Base-by-base conservation (phyloP, 2,329 filamentous ascomycete genomes). In the Stagonosporopsis rhizophila region DNA sequence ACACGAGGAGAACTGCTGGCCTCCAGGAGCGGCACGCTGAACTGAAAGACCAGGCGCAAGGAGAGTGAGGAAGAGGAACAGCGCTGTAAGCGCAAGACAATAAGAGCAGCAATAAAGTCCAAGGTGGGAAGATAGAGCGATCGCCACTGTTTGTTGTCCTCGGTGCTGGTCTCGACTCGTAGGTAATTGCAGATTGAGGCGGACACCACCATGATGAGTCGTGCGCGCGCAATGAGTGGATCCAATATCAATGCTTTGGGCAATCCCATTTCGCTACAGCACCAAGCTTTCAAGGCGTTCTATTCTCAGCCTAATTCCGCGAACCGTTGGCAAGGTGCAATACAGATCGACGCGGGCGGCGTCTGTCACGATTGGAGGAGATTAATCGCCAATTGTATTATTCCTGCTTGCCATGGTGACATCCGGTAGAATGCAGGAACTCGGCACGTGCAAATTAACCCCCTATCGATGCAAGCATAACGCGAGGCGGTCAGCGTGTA, bases 271-370 rank as follows among this genome's bases (percentile, higher is more conserved):
- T 64, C 62, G 64, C 57, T 60, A 56, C 22, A 35, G 30, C 47
- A 51, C 34, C 44, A 62, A 57, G 47, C 52, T 55, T 62, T 56
- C 48, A 30, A 46, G 51, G 51, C 53, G 47, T 47, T 52, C 53
- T 56, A 56, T 56, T 52, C 62, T 54, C 60, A 61, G 55, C 49
- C 59, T 58, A 53, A 66, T 58, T 44, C 47, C 52, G 58, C 54
- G 56, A 61, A 58, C 42, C 42, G 56, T 48, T 52, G 42, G 44
- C 44, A 51, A 48, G 46, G 41, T 47, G 52, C 51, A 47, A 52
- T 52, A 40, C 22, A 27, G 38, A 59, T 60, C 58, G 58, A 47
- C 56, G 53, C 53, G 28, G 53, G 52, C 37, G 44, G 22, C 27
- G 38, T 40, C 44, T 27, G 41, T 22, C 8, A 41, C 45, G 38